phyloP scores from a whole-genome alignment of 441 rosid species.

The Eruca vesicaria region DNA sequence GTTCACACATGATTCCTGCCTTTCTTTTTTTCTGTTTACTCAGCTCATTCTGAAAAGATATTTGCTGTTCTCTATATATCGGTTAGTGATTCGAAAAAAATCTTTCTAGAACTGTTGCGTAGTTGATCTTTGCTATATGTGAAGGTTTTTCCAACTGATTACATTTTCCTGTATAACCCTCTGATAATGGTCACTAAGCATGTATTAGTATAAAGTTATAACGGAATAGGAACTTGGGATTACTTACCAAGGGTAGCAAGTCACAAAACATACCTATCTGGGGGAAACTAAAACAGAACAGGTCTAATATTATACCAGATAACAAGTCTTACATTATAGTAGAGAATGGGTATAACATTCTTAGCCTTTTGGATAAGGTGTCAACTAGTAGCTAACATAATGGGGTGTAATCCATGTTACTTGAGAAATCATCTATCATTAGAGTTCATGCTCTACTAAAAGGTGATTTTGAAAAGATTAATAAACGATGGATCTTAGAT shows the following conservation, averaged over 20 bases:
- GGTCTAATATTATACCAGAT: neutral
- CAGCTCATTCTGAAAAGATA: neutral
- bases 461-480: neutral
- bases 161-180: neutral
- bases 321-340: neutral
- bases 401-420: neutral
- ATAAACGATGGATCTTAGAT: neutral
- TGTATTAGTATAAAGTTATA: neutral
- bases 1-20: slow-evolving; percentile 15
- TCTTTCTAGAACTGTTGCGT: neutral
- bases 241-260: neutral
- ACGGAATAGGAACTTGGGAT: neutral
- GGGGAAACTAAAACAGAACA: neutral
- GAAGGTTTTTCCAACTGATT: neutral
- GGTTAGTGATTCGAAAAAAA: neutral
- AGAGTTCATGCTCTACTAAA: neutral
- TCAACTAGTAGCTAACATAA: neutral
- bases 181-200: neutral
- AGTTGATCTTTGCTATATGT: neutral
- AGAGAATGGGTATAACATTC: neutral
- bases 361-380: neutral
- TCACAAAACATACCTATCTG: neutral
- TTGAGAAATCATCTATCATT: neutral
- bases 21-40: neutral
- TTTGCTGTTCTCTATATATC: no score